Base-by-base conservation (phyloP, 306 rosid genomes). In the Cyclanthera cordifolia region DNA sequence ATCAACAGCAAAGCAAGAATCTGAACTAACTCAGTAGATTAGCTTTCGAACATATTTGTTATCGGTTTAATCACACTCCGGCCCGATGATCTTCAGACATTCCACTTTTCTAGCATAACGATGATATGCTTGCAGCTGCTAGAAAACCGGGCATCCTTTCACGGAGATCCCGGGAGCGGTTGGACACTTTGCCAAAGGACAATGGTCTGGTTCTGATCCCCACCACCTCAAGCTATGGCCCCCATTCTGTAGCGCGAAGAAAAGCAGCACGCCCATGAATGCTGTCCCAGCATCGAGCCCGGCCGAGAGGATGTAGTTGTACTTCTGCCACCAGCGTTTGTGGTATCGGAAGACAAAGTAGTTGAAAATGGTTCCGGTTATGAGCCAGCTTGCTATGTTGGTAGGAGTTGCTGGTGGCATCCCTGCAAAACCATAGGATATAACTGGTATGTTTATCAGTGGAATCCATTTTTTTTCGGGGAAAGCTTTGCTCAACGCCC, bases 321-420 rank as follows among this genome's bases (percentile, higher is more conserved):
- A 94, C 67, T 86, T 94, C 83, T 90, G 97, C 99, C 99, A 94
- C 99, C 99, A 94, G 13, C 87, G 83, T 58, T 88, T 88, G 73
- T 84, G 89, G 81, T 76, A 88, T 20, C 80, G 82, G 80, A 94
- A 94, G 74, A 94, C 86, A 5, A 94, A 94, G 86, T 70, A 94
- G 71, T 94, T 94, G 84, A 94, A 94, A 79, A 88, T 77, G 67
- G 87, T 87, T 81, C 99, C 99, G 0, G 99, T 90, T 50, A 90
- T 2, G 8, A 90, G 96, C 99, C 99, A 90, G 78, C 99, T 94
- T 15, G 96, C 91, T 55, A 94, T 94, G 70, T 94, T 94, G 46
- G 97, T 85, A 13, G 99, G 99, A 53, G 96, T 94, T 25, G 99
- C 99, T 0, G 99, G 99, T 11, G 99, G 97, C 97, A 94, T 86